Base-by-base conservation (phyloP, 306 rosid species). In the Quercus alba region DNA sequence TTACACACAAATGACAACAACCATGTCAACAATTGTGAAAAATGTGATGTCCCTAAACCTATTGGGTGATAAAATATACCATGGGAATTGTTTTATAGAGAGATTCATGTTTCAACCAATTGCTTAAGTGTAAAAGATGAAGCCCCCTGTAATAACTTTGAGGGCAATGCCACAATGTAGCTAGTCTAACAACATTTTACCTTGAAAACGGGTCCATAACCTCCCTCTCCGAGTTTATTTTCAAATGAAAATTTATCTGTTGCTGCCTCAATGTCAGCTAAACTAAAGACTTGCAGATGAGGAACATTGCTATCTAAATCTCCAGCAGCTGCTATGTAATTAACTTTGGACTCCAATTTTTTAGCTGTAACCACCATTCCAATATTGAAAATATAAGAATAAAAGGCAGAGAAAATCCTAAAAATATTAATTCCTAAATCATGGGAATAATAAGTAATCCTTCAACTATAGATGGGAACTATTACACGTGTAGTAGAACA, bases 151-250 rank as follows among this genome's bases (percentile, higher is more conserved):
- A 10, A 44, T 44, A 44, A 44, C 0, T 3, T 1, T 44, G 3
- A 4, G 51, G 51, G 1, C 51, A 44, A 44, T 44, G 51, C 51
- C 51, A 44, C 51, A 44, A 44, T 44, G 51, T 44, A 44, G 51
- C 51, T 44, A 44, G 51, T 44, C 51, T 83, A 31, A 10, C 51
- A 28, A 73, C 15, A 30, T 11, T 44, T 75, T 35, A 86, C 86
- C 89, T 80, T 88, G 46, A 78, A 85, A 56, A 88, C 84, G 4
- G 84, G 91, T 15, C 89, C 91, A 85, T 75, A 83, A 6, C 87
- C 91, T 46, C 89, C 91, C 59, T 88, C 57, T 26, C 91, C 87
- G 41, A 88, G 89, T 72, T 83, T 88, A 49, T 88, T 85, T 77
- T 79, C 72, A 33, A 74, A 11, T 38, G 91, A 86, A 76, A 85